Evolutionary conservation across 2,329 filamentous ascomycete genomes (phyloP).

Genomic region (Periconia sp.): DNA sequence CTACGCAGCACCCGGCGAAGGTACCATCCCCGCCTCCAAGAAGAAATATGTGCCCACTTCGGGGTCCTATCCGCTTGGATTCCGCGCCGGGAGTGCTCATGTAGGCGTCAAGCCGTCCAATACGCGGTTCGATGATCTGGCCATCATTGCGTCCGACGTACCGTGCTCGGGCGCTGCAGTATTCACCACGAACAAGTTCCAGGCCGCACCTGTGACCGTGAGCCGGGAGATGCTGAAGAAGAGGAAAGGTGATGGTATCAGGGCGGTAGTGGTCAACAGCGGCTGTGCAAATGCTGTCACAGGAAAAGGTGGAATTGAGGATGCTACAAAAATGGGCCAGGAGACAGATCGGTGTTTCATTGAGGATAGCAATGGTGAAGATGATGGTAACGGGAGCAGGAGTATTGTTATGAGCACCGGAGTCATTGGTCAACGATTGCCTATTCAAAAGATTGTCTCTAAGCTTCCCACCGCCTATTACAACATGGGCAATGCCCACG

Average conservation of each 20-base stretch:
- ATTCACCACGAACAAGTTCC: conserved; percentile 98
- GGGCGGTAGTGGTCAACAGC: conserved; percentile 89
- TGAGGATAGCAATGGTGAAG: conserved; percentile 37
- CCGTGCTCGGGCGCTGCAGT: conserved; percentile 89
- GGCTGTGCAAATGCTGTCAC: conserved; percentile 98
- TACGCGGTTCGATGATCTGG: conserved; percentile 88
- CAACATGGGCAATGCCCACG: conserved; percentile 75
- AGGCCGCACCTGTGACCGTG: conserved; percentile 91
- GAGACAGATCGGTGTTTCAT: conserved; percentile 73
- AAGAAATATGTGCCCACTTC: conserved; percentile 85
- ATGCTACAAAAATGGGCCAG: conserved; percentile 83
- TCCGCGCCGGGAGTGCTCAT: conserved; percentile 83
- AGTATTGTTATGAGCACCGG: conserved; percentile 99
- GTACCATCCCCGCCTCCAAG: conserved; percentile 76
- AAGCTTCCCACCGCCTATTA: conserved; percentile 79
- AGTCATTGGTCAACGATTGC: conserved; percentile 92
- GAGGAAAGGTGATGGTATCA: conserved; percentile 71
- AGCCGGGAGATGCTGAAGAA: conserved; percentile 74
- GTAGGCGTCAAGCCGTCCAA: conserved; percentile 95
- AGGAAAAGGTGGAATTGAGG: conserved; percentile 84
- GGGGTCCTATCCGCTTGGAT: conserved; percentile 90
- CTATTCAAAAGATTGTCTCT: conserved; percentile 86
- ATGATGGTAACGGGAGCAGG: conserved; percentile 57
- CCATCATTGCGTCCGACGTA: conserved; percentile 82
- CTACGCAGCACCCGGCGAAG: conserved; percentile 66